Conservation (phyloP, 75 land plant species). For the Azolla pinnata region DNA sequence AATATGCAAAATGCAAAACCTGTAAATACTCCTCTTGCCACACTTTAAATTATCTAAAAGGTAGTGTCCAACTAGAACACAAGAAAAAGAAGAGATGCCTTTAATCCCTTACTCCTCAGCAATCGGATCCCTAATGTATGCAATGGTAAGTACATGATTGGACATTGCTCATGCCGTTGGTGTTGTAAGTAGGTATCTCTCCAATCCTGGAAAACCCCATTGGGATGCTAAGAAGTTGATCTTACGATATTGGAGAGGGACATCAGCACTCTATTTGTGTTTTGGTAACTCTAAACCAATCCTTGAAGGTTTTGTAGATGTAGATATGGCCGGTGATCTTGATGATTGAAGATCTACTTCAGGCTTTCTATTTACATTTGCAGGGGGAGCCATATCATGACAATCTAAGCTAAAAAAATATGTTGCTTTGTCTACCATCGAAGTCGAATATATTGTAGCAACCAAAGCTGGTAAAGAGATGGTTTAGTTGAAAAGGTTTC, state of each 20-base stretch:
- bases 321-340: conserved; percentile 11
- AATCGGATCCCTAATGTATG: conserved; percentile 18
- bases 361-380: conserved; percentile 6
- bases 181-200: conserved; percentile 5
- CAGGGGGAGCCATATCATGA: too few relatives aligned
- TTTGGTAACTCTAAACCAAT: conserved; percentile 4
- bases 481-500: neutral
- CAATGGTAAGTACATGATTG: too few relatives aligned
- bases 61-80: too few relatives aligned
- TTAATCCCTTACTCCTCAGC: neutral
- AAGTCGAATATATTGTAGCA: neutral
- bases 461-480: too few relatives aligned
- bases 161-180: neutral
- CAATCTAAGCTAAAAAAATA: neutral
- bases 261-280: too few relatives aligned
- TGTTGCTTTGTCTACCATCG: neutral
- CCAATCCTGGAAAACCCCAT: conserved; percentile 12
- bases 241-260: too few relatives aligned
- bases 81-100: too few relatives aligned
- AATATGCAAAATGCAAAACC: neutral
- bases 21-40: too few relatives aligned
- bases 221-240: conserved; percentile 17
- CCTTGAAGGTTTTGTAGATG: conserved; percentile 7
- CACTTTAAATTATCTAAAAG: too few relatives aligned
- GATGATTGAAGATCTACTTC: conserved; percentile 6